phyloP scores from a whole-genome alignment of 306 rosid species.

The Trichosanthes truncata region DNA sequence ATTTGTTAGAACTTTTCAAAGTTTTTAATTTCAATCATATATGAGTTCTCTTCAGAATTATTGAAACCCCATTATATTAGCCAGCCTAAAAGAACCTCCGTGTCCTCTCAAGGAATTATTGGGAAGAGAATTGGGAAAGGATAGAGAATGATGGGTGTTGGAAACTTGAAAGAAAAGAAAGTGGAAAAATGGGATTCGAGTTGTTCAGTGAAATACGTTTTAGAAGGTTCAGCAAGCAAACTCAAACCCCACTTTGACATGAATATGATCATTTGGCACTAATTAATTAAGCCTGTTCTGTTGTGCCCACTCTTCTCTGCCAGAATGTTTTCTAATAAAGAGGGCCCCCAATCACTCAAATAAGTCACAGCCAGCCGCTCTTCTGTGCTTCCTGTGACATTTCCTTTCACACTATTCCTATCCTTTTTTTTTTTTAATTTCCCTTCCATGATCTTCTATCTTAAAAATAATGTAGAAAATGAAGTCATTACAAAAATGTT shows the following conservation, averaged over 20 bases:
- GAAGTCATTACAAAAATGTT: neutral
- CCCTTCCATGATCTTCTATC: neutral
- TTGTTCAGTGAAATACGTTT: neutral
- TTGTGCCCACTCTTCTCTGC: neutral
- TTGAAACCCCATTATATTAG: neutral
- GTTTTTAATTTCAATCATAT: neutral
- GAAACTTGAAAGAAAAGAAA: neutral
- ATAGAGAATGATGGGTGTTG: neutral
- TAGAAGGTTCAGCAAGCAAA: neutral
- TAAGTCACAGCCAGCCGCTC: neutral
- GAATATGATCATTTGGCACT: neutral
- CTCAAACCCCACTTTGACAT: neutral
- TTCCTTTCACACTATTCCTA: neutral
- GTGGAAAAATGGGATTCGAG: neutral
- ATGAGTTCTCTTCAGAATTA: neutral
- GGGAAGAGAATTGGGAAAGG: neutral
- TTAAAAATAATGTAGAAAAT: neutral
- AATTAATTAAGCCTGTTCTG: neutral
- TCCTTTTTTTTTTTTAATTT: neutral
- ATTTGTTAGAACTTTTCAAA: too few species aligned
- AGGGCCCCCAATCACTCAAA: neutral
- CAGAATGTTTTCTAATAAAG: neutral
- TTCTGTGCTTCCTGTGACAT: neutral
- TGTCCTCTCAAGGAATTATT: too few species aligned
- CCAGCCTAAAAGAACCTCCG: neutral